Conservation (phyloP, 768 basidiomycete genomes). For the Hygrophorus pudorinus region DNA sequence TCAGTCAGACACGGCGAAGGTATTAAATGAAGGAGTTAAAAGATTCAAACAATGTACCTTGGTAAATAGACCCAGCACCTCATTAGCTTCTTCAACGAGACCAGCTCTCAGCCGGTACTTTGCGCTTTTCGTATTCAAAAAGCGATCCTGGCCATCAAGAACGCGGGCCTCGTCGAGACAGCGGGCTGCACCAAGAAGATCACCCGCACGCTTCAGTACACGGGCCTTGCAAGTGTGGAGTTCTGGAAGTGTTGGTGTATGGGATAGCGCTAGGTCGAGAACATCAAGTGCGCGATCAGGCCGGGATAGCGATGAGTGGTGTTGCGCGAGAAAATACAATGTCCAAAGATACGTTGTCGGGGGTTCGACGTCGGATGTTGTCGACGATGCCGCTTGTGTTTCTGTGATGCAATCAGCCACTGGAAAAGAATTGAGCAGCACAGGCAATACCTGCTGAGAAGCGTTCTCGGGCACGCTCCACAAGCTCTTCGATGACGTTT, state of each 20-base stretch:
- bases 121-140: constrained; percentile 86
- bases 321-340: constrained; percentile 90
- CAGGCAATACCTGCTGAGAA: constrained; percentile 18
- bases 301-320: constrained; percentile 58
- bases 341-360: constrained; percentile 88
- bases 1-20: background rate
- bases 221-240: constrained; percentile 75
- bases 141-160: constrained; percentile 91
- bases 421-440: no score
- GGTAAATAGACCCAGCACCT: constrained; percentile 79
- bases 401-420: no score
- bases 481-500: constrained; percentile 55
- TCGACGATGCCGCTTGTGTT: background rate
- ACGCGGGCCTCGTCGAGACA: constrained; percentile 72
- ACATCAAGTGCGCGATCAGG: constrained; percentile 46
- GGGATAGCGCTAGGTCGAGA: constrained; percentile 56
- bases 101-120: constrained; percentile 87
- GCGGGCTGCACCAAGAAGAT: constrained; percentile 61
- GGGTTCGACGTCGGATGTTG: constrained; percentile 40
- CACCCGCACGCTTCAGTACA: constrained; percentile 79
- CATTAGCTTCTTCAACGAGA: constrained; percentile 62
- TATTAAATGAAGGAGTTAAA: background rate
- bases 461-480: constrained; percentile 36
- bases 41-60: constrained; percentile 43
- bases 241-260: constrained; percentile 93